Evolutionary conservation across 2,329 filamentous ascomycete genomes (phyloP).

Genomic region (Leptographium wingfieldii): DNA sequence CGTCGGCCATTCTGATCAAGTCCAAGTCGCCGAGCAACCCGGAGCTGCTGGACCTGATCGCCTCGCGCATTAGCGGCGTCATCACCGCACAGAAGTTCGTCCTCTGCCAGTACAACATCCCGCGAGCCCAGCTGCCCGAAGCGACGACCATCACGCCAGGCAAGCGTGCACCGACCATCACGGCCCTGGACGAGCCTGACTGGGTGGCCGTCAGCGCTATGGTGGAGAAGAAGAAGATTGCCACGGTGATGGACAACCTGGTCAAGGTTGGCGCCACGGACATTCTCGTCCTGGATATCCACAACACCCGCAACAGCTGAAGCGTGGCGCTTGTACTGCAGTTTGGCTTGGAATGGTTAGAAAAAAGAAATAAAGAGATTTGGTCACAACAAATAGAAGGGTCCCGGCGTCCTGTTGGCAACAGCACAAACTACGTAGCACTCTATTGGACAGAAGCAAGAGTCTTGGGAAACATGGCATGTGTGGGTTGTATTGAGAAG

Average conservation of each 20-base stretch:
- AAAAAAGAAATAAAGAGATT: not conserved
- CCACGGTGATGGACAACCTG: slow-evolving; percentile 75
- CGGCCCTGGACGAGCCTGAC: slow-evolving; percentile 71
- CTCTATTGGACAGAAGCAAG: not conserved
- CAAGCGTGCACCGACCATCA: slow-evolving; percentile 85
- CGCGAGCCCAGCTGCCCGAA: slow-evolving; percentile 50
- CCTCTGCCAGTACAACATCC: slow-evolving; percentile 91
- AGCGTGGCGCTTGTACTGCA: slow-evolving; percentile 1
- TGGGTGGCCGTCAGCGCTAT: slow-evolving; percentile 95
- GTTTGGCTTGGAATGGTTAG: not conserved
- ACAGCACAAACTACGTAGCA: not conserved
- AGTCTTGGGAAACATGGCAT: no score
- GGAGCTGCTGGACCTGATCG: slow-evolving; percentile 70
- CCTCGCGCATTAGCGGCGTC: slow-evolving; percentile 77
- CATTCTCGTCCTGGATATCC: slow-evolving; percentile 74
- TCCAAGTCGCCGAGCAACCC: slow-evolving; percentile 72
- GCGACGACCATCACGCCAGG: slow-evolving; percentile 78
- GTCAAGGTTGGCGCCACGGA: slow-evolving; percentile 66
- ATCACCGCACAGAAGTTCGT: slow-evolving; percentile 93
- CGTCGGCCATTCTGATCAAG: slow-evolving; percentile 82
- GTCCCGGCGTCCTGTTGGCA: not conserved
- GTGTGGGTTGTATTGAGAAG: not conserved
- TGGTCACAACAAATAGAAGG: not conserved
- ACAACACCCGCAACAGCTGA: slow-evolving; percentile 41
- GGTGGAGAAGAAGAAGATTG: slow-evolving; percentile 81